Evolutionary conservation across 805 yeast genomes (phyloP).

Genomic region (Hanseniaspora vineae): DNA sequence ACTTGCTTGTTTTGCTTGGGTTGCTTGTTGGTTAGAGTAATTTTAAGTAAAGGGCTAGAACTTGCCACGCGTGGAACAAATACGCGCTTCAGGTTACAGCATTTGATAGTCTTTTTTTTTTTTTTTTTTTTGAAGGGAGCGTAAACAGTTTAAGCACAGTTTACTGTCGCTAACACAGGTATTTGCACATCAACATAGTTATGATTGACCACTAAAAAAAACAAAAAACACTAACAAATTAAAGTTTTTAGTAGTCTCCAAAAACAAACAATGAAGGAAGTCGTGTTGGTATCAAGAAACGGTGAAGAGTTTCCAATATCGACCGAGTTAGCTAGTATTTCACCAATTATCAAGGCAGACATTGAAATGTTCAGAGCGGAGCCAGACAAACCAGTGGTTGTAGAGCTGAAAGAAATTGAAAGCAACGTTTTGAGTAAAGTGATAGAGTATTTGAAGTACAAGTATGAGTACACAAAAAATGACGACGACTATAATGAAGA

Average conservation of each 20-base stretch:
- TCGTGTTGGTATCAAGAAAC: constrained; percentile 65
- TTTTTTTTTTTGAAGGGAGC: no score
- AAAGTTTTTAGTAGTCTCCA: background rate
- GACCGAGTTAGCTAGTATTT: constrained; percentile 64
- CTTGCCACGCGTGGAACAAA: no score
- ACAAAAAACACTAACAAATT: background rate
- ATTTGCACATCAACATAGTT: no score
- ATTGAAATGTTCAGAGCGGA: constrained; percentile 44
- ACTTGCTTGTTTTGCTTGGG: background rate
- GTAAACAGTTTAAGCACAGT: no score
- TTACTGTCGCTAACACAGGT: no score
- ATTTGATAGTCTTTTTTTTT: no score
- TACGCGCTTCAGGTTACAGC: no score
- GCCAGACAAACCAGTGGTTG: constrained; percentile 36
- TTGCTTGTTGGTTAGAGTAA: no score
- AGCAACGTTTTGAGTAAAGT: constrained; percentile 55
- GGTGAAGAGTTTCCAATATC: constrained; percentile 47
- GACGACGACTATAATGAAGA: constrained; percentile 32
- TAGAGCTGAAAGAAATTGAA: constrained; percentile 42
- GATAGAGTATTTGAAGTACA: constrained; percentile 73
- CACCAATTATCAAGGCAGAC: constrained; percentile 52
- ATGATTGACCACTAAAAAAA: background rate
- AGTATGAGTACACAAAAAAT: constrained; percentile 37
- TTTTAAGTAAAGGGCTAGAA: no score
- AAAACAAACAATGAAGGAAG: constrained; percentile 21